Evolutionary conservation across 805 yeast genomes (phyloP).

Genomic region (Zygosaccharomyces bailii): DNA sequence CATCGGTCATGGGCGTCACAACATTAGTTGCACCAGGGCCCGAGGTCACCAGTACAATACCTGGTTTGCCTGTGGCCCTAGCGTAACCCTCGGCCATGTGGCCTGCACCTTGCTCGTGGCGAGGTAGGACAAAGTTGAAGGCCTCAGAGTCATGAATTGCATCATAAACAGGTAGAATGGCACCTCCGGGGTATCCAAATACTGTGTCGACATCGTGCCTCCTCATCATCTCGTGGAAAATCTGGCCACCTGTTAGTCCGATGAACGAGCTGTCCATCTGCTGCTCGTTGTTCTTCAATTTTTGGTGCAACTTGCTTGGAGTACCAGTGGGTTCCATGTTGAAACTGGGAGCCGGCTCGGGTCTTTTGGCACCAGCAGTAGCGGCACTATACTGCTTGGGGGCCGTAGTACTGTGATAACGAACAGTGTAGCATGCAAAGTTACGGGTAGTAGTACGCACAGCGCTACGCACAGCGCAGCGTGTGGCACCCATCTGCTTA

Average conservation of each 20-base stretch:
- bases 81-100: conserved; percentile 99
- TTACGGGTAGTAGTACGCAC: conserved; percentile 6
- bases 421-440: conserved; percentile 7
- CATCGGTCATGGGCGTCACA: conserved; percentile 98
- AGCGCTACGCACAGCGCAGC: conserved; percentile 13
- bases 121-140: conserved; percentile 87
- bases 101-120: conserved; percentile 99
- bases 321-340: conserved; percentile 25
- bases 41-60: conserved; percentile 96
- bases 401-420: conserved; percentile 10
- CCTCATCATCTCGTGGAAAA: conserved; percentile 98
- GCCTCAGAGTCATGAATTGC: conserved; percentile 89
- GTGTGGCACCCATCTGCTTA: conserved; percentile 19
- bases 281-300: conserved; percentile 10
- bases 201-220: conserved; percentile 94
- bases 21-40: conserved; percentile 99
- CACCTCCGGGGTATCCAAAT: conserved; percentile 99
- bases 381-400: conserved; percentile 16
- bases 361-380: conserved; percentile 23
- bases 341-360: conserved; percentile 39
- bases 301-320: conserved; percentile 13
- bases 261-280: conserved; percentile 80
- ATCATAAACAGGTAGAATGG: conserved; percentile 95
- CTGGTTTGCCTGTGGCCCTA: conserved; percentile 90
- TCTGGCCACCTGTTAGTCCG: conserved; percentile 97